Conservation (phyloP, 164 flowering plant genomes). For the Tetrastigma voinierianum region DNA sequence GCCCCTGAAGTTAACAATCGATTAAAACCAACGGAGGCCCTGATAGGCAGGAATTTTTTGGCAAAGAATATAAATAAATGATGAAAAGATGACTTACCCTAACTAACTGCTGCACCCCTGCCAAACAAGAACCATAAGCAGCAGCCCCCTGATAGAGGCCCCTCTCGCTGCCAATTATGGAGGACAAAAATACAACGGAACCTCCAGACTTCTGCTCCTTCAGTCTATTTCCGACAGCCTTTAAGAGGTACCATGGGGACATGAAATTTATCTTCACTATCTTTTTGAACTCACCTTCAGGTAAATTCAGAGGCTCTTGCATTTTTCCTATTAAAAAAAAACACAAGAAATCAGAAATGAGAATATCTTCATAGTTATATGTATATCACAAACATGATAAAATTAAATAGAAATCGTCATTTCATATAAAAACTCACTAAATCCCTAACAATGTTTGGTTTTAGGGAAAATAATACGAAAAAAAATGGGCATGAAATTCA, state of each 20-base stretch:
- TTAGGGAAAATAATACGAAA: too few relatives aligned
- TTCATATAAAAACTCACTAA: too few relatives aligned
- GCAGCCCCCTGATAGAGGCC: conserved; percentile 89
- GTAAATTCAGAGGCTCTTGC: conserved; percentile 52
- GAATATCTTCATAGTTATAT: not conserved
- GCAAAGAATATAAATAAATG: not conserved
- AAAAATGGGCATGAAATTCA: too few relatives aligned
- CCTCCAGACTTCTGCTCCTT: conserved; percentile 69
- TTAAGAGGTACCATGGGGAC: conserved; percentile 77
- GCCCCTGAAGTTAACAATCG: too few relatives aligned
- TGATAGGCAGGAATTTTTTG: too few relatives aligned
- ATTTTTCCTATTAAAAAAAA: conserved; percentile 57
- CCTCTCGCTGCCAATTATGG: conserved; percentile 78
- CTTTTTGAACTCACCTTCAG: conserved; percentile 72
- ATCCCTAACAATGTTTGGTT: too few relatives aligned
- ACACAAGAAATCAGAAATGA: conserved; percentile 1
- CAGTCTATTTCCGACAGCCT: conserved; percentile 73
- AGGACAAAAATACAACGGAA: conserved; percentile 69
- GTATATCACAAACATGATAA: not conserved
- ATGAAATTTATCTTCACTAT: conserved; percentile 63
- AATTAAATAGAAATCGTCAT: too few relatives aligned
- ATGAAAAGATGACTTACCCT: conserved; percentile 52
- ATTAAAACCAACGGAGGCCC: too few relatives aligned
- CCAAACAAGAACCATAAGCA: conserved; percentile 79
- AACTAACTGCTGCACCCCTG: conserved; percentile 73